Evolutionary conservation across 108 stramenopile species (phyloP).

Genomic region (Skeletonema grethae): DNA sequence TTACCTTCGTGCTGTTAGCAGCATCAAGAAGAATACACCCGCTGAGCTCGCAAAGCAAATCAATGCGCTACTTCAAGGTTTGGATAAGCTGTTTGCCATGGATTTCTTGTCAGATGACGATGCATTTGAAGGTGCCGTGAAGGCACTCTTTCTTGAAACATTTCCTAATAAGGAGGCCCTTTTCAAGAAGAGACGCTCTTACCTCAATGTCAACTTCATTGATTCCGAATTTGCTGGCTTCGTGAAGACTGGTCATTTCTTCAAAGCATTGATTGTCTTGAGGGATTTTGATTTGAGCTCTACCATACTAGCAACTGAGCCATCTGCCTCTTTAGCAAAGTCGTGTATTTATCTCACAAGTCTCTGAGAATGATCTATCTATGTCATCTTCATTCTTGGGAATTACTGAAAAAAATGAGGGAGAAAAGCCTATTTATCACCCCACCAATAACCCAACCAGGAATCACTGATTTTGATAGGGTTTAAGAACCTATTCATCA

Average conservation of each 20-base stretch:
- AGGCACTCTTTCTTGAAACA: too few species aligned
- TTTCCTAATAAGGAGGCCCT: not conserved
- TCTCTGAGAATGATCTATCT: too few species aligned
- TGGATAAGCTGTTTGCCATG: not conserved
- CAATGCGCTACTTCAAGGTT: not conserved
- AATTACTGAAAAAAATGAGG: too few species aligned
- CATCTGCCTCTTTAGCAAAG: not conserved
- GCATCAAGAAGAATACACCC: not conserved
- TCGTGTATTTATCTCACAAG: not conserved
- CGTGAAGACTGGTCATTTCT: not conserved
- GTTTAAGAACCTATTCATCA: too few species aligned
- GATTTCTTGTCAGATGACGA: slow-evolving; percentile 13
- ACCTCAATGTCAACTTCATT: not conserved
- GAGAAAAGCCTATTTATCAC: too few species aligned
- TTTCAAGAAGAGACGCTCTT: not conserved
- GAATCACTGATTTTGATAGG: too few species aligned
- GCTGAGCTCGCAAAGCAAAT: not conserved
- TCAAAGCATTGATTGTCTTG: not conserved
- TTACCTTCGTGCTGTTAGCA: not conserved
- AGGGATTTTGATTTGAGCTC: not conserved
- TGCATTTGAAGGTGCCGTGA: slow-evolving; percentile 8
- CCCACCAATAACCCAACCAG: too few species aligned
- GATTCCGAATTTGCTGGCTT: not conserved
- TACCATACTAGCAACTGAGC: not conserved
- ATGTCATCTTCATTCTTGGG: too few species aligned